phyloP scores from a whole-genome alignment of 352 stramenopile species.

The Globisporangium cederbergense region DNA sequence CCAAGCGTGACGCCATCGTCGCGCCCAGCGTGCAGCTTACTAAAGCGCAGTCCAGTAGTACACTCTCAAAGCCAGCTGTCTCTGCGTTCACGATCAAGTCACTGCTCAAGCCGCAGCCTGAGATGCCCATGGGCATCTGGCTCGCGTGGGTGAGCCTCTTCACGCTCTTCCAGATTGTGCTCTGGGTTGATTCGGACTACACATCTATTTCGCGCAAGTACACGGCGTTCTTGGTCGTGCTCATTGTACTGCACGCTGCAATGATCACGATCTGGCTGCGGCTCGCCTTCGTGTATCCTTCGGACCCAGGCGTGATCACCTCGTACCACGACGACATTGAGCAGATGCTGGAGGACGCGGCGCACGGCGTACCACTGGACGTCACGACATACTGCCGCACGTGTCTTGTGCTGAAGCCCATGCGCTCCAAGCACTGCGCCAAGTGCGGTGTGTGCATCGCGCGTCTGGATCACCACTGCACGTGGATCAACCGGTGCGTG shows the following conservation, averaged over 20 bases:
- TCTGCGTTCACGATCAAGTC: conserved; percentile 10
- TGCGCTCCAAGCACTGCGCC: conserved; percentile 80
- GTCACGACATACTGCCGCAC: conserved; percentile 59
- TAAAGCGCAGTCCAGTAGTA: conserved; percentile 14
- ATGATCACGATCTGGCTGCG: conserved; percentile 51
- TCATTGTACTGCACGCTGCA: conserved; percentile 36
- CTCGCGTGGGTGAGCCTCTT: conserved; percentile 71
- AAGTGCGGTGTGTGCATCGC: conserved; percentile 76
- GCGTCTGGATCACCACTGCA: conserved; percentile 86
- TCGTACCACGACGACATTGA: conserved; percentile 54
- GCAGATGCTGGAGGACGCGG: conserved; percentile 45
- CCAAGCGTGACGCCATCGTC: conserved; percentile 40
- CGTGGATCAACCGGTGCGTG: conserved; percentile 85
- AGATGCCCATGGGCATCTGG: conserved; percentile 80
- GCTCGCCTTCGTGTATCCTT: conserved; percentile 52
- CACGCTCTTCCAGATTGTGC: conserved; percentile 59
- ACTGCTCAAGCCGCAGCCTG: conserved; percentile 45
- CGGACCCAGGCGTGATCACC: conserved; percentile 49
- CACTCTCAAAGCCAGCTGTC: conserved; percentile 9
- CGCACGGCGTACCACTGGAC: conserved; percentile 35
- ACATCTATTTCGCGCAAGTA: conserved; percentile 28
- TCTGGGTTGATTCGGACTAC: conserved; percentile 53
- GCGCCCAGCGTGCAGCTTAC: conserved; percentile 31
- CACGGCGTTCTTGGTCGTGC: conserved; percentile 34
- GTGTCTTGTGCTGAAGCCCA: conserved; percentile 63